Percentiles rank a stretch among this genome's conserved stretches.
Conservation (phyloP, 129 eudicot genomes). For the Erigeron canadensis region DNA sequence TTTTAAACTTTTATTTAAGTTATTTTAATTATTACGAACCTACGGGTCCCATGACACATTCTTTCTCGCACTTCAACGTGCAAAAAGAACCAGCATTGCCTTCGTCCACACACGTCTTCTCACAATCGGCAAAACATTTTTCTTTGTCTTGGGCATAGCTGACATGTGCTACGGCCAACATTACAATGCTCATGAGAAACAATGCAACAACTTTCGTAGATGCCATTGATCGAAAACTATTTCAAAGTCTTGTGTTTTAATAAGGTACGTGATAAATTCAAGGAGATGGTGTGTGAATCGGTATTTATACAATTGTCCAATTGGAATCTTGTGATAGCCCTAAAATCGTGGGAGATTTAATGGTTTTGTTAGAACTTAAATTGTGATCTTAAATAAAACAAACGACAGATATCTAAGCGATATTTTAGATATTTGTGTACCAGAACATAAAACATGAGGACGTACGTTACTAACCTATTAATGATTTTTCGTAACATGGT, state of each 20-base stretch:
- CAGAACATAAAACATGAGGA: too few species aligned
- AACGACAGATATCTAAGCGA: not conserved
- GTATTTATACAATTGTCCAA: slow-evolving; percentile 12
- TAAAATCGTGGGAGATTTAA: slow-evolving; percentile 22
- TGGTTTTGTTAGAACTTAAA: slow-evolving; percentile 7
- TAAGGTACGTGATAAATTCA: not conserved
- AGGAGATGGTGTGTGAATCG: not conserved
- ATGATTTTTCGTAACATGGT: too few species aligned
- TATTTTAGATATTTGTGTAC: too few species aligned
- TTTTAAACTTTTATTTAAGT: not conserved
- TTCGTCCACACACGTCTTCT: slow-evolving; percentile 11
- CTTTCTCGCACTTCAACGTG: slow-evolving; percentile 22
- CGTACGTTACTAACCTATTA: too few species aligned
- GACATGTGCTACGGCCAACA: slow-evolving; percentile 2
- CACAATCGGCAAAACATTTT: slow-evolving; percentile 11
- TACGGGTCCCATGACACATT: slow-evolving; percentile 1
- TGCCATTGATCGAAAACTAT: not conserved
- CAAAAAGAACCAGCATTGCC: slow-evolving; percentile 19
- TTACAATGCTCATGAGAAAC: slow-evolving; percentile 18
- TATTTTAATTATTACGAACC: not conserved
- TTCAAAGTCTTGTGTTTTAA: not conserved
- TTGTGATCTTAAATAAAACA: not conserved
- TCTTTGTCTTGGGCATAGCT: slow-evolving; percentile 5
- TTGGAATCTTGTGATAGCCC: slow-evolving; percentile 31
- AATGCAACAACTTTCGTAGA: not conserved